Conservation (phyloP, 2,329 filamentous ascomycete species). For the Microdochium paspali region DNA sequence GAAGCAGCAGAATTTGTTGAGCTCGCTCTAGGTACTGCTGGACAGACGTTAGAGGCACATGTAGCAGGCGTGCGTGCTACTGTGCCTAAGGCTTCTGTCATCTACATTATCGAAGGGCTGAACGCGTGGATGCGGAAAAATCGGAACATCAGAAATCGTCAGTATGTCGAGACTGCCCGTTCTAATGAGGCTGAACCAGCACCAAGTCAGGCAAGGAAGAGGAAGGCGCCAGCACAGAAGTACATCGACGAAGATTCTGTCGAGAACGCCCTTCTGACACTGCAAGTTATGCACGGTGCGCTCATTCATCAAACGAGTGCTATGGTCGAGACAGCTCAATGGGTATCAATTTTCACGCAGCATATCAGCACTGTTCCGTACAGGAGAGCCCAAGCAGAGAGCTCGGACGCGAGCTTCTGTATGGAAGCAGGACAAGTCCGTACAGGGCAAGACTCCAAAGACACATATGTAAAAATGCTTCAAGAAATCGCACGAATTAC, state of each 20-base stretch:
- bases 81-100: constrained; percentile 42
- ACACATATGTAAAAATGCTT: constrained; percentile 68
- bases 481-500: constrained; percentile 68
- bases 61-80: constrained; percentile 42
- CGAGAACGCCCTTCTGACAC: constrained; percentile 59
- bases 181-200: constrained; percentile 19
- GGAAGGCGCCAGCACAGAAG: constrained; percentile 28
- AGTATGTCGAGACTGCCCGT: constrained; percentile 57
- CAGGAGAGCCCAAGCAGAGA: constrained; percentile 40
- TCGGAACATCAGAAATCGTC: constrained; percentile 54
- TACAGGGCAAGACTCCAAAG: constrained; percentile 52
- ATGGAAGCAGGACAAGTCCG: constrained; percentile 73
- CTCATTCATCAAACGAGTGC: constrained; percentile 61
- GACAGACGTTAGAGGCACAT: constrained; percentile 47
- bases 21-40: constrained; percentile 37
- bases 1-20: constrained; percentile 57
- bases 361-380: constrained; percentile 72
- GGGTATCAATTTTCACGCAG: constrained; percentile 67
- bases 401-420: constrained; percentile 56
- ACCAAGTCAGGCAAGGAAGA: constrained; percentile 16
- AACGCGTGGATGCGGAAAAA: constrained; percentile 59
- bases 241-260: constrained; percentile 59
- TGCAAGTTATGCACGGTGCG: constrained; percentile 59
- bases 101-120: constrained; percentile 68
- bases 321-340: constrained; percentile 57